Percentiles rank a stretch among this genome's conserved stretches.
Conservation (phyloP, 2,329 filamentous ascomycete genomes). For the Mariannaea sp. region DNA sequence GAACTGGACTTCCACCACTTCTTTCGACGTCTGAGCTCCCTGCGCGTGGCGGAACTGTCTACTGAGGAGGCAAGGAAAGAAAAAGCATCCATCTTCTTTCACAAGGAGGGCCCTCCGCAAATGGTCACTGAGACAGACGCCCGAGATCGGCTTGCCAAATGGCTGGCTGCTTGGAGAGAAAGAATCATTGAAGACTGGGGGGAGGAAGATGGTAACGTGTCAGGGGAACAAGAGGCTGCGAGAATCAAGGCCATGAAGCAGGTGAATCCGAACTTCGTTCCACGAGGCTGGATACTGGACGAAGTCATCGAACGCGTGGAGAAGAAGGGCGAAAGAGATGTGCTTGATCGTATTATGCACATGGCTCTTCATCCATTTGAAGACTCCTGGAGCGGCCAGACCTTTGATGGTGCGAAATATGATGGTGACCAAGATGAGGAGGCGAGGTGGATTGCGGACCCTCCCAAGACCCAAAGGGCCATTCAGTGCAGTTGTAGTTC, state of each 20-base stretch:
- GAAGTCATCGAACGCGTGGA: conserved; percentile 91
- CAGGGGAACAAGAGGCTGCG: conserved; percentile 58
- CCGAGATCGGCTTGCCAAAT: conserved; percentile 69
- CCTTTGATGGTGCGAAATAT: conserved; percentile 55
- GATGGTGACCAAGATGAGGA: conserved; percentile 73
- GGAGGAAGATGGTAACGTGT: conserved; percentile 46
- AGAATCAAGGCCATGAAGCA: conserved; percentile 76
- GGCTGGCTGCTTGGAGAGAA: conserved; percentile 79
- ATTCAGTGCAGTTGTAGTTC: conserved; percentile 98
- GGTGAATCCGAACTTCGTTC: conserved; percentile 92
- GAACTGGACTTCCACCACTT: conserved; percentile 95
- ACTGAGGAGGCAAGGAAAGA: conserved; percentile 67
- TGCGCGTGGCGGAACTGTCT: conserved; percentile 66
- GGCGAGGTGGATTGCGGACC: conserved; percentile 81
- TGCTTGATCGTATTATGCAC: conserved; percentile 78
- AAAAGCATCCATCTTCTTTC: conserved; percentile 77
- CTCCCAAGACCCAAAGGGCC: conserved; percentile 75
- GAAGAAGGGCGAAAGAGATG: conserved; percentile 77
- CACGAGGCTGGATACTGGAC: conserved; percentile 89
- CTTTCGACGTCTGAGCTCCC: conserved; percentile 75
- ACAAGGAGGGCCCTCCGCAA: conserved; percentile 69
- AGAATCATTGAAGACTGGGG: conserved; percentile 80
- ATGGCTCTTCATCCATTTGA: conserved; percentile 85
- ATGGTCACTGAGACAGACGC: conserved; percentile 66
- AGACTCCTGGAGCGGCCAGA: conserved; percentile 69